Evolutionary conservation across 2,329 filamentous ascomycete species (phyloP).

Genomic region (Cadophora sp.): DNA sequence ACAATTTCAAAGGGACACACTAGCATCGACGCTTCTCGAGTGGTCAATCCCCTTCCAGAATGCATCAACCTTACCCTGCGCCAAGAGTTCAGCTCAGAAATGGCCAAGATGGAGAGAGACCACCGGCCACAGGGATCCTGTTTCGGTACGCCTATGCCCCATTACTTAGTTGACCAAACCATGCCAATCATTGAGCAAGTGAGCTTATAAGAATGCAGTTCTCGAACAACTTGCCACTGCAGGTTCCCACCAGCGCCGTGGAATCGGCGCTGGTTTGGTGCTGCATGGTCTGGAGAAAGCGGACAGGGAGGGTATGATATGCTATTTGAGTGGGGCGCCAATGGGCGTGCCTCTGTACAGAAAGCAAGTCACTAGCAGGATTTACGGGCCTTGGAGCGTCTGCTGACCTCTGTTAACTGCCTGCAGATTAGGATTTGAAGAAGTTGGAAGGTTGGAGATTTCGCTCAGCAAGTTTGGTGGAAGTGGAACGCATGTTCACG

Average conservation of each 20-base stretch:
- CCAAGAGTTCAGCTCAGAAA: not conserved
- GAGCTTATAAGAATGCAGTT: not conserved
- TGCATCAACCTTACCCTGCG: not conserved
- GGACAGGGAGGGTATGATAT: not conserved
- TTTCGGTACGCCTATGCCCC: constrained; percentile 1
- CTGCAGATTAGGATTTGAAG: constrained; percentile 13
- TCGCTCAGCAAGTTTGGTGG: constrained; percentile 4
- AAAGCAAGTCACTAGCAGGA: not conserved
- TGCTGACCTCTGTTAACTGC: not conserved
- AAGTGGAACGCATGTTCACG: constrained; percentile 21
- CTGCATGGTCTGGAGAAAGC: constrained; percentile 13
- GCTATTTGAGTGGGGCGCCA: constrained; percentile 11
- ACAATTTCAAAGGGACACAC: not conserved
- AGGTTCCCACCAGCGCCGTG: constrained; percentile 1
- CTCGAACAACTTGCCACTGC: constrained; percentile 3
- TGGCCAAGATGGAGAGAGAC: constrained; percentile 13
- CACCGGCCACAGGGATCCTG: constrained; percentile 6
- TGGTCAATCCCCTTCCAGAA: not conserved
- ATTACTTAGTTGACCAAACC: too few species aligned
- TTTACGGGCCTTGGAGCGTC: not conserved
- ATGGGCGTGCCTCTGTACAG: constrained; percentile 8
- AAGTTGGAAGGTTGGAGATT: constrained; percentile 21
- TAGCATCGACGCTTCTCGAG: not conserved
- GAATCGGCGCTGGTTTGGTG: constrained; percentile 11
- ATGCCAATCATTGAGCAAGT: too few species aligned